phyloP scores from a whole-genome alignment of 257 asterid genomes.

The Nemophila menziesii region DNA sequence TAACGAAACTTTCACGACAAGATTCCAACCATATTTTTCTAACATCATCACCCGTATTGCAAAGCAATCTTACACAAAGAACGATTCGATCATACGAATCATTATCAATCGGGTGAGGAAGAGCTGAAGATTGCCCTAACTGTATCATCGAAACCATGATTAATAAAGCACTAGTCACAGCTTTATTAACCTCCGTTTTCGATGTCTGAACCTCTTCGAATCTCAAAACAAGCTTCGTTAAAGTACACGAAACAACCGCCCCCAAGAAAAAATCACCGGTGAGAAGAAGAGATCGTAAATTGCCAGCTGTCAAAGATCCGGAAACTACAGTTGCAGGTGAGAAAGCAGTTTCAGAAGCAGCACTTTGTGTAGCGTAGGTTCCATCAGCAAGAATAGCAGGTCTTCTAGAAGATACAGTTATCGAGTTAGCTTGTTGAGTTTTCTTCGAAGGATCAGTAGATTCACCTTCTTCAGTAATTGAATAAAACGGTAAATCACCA shows the following conservation, averaged over 20 bases:
- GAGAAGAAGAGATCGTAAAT: constrained; percentile 83
- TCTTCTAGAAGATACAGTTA: constrained; percentile 81
- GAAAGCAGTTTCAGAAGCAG: constrained; percentile 91
- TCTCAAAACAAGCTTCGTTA: constrained; percentile 69
- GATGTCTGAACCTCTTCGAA: constrained; percentile 87
- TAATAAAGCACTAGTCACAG: constrained; percentile 47
- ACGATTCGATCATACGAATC: constrained; percentile 78
- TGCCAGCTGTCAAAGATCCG: constrained; percentile 57
- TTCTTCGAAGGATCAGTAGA: constrained; percentile 61
- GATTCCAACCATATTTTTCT: constrained; percentile 80
- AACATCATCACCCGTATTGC: constrained; percentile 52
- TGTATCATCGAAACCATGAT: constrained; percentile 80
- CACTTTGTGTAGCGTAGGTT: constrained; percentile 94
- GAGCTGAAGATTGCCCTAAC: constrained; percentile 82
- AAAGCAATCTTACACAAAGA: constrained; percentile 67
- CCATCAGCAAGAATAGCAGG: constrained; percentile 97
- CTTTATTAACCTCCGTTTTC: constrained; percentile 73
- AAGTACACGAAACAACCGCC: constrained; percentile 79
- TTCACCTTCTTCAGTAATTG: constrained; percentile 70
- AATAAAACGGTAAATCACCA: constrained; percentile 82
- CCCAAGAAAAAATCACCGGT: constrained; percentile 92
- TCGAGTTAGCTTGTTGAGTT: constrained; percentile 53
- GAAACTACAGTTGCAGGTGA: constrained; percentile 68
- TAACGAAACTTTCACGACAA: constrained; percentile 85
- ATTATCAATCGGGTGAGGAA: constrained; percentile 87